Base-by-base conservation (phyloP, 495 filamentous ascomycete genomes). In the Xylaria telfairii region DNA sequence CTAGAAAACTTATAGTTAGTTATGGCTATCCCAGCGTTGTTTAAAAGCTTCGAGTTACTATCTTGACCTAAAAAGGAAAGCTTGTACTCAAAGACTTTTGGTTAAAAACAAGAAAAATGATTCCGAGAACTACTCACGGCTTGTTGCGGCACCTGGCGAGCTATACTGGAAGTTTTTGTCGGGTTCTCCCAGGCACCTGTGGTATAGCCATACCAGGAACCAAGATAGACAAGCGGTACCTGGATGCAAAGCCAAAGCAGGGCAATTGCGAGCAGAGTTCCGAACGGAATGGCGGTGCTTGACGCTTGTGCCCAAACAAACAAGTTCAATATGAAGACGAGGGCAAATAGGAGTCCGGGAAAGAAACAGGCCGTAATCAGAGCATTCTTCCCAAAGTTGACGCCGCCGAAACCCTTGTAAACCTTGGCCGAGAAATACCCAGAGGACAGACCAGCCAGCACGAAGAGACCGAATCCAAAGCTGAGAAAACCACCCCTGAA, bases 281-380 rank as follows among this genome's bases (percentile, higher is more conserved):
- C 86, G 75, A 98, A 97, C 0, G 95, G 95, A 44, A 98, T 91
- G 4, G 95, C 95, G 3, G 93, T 97, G 77, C 91, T 94, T 30
- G 93, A 96, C 0, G 95, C 93, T 81, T 97, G 93, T 0, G 92
- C 91, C 95, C 95, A 98, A 71, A 97, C 93, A 76, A 97, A 97
- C 39, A 98, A 85, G 78, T 98, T 97, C 59, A 97, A 85, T 47
- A 96, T 87, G 78, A 98, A 94, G 65, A 97, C 83, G 21, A 93
- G 85, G 24, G 84, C 83, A 76, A 97, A 97, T 15, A 93, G 83
- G 28, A 97, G 83, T 4, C 95, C 95, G 0, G 95, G 95, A 77
- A 97, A 92, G 17, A 98, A 86, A 34, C 92, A 80, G 3, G 92
- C 95, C 2, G 95, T 97, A 79, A 96, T 90, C 8, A 96, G 75